Percentiles rank a stretch among this genome's conserved stretches.
phyloP scores from a whole-genome alignment of 441 rosid species.

The Biscutella laevigata region DNA sequence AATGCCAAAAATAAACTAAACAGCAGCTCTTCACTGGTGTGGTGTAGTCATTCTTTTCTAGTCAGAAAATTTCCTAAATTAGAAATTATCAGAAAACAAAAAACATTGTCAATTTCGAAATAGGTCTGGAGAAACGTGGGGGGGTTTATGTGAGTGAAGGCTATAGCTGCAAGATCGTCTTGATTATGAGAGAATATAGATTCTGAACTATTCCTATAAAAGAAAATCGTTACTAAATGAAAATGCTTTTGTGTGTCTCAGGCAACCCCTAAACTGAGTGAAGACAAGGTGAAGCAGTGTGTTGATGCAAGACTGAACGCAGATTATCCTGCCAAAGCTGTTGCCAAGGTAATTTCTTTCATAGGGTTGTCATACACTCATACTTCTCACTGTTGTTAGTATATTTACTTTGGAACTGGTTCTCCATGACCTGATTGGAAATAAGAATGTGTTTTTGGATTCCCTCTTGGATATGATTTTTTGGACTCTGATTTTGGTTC shows the following conservation, averaged over 20 bases:
- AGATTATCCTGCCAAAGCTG: constrained; percentile 54
- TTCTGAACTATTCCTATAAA: neutral
- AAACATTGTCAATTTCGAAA: neutral
- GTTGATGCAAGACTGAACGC: constrained; percentile 47
- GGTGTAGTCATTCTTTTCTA: neutral
- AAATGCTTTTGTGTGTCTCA: constrained; percentile 15
- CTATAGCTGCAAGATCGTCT: neutral
- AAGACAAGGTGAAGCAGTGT: constrained; percentile 59
- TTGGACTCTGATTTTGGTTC: neutral
- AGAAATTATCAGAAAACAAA: neutral
- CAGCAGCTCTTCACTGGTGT: neutral
- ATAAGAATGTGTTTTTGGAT: neutral
- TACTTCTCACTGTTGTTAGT: neutral
- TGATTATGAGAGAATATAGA: constrained; percentile 1
- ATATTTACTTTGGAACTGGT: neutral
- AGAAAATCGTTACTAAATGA: neutral
- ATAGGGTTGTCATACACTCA: neutral
- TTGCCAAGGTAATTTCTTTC: constrained; percentile 39
- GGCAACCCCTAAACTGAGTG: constrained; percentile 69
- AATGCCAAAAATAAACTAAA: neutral
- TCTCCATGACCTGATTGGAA: neutral
- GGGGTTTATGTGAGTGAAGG: neutral
- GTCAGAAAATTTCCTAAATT: neutral
- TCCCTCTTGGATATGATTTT: neutral
- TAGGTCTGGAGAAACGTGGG: neutral